Conservation (phyloP, 176 grass and related monocot species). For the Oryza glaberrima region DNA sequence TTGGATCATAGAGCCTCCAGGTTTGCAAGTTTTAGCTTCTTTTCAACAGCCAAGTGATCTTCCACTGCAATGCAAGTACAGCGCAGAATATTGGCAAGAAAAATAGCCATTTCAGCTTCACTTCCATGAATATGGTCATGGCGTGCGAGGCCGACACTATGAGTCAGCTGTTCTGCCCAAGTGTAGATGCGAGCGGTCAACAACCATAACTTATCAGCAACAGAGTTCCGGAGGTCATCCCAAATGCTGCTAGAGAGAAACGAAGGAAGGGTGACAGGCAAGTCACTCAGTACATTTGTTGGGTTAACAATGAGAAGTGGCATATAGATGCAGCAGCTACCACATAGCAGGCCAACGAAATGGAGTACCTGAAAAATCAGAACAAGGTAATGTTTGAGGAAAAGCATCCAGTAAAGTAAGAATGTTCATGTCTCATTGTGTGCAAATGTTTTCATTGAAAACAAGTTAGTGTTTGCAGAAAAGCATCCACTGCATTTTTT, state of each 20-base stretch:
- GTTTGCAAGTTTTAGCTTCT: constrained; percentile 75
- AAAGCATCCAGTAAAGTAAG: constrained; percentile 5
- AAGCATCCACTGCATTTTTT: constrained; percentile 11
- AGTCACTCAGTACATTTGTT: constrained; percentile 65
- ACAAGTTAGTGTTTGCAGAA: no score
- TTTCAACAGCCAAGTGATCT: constrained; percentile 74
- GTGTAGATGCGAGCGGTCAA: constrained; percentile 55
- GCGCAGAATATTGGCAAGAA: constrained; percentile 58
- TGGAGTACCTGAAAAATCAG: constrained; percentile 60
- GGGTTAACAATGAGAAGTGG: constrained; percentile 79
- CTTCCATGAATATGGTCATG: constrained; percentile 48
- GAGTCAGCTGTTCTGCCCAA: constrained; percentile 52
- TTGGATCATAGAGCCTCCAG: constrained; percentile 53
- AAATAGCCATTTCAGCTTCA: constrained; percentile 53
- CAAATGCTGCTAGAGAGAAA: constrained; percentile 67
- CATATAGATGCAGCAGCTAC: constrained; percentile 83
- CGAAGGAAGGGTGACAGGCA: constrained; percentile 78
- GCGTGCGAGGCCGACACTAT: constrained; percentile 16
- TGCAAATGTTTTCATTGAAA: not conserved
- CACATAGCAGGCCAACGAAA: constrained; percentile 79
- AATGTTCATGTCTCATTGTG: constrained; percentile 17
- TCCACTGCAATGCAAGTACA: constrained; percentile 68
- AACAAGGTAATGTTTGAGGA: constrained; percentile 4
- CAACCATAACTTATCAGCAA: constrained; percentile 71
- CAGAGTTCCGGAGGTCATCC: constrained; percentile 48